These are phyloP conservation scores for Podospora conica DNA, from an alignment of 495 filamentous ascomycete species.

Conservation along the genomic window DNA sequence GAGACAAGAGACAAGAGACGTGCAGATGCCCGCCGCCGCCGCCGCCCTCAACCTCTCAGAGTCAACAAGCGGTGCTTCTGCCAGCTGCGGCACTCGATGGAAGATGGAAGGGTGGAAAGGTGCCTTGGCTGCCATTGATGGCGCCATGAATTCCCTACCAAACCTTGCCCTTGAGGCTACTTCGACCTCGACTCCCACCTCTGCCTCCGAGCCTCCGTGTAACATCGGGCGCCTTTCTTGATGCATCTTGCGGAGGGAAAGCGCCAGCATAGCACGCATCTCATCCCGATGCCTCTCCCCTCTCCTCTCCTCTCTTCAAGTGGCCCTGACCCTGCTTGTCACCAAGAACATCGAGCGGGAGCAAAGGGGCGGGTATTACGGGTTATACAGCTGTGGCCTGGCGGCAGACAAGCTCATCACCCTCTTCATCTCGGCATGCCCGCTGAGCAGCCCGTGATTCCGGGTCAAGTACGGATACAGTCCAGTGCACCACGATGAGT, in stretches of 20 bases:
- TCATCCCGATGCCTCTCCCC: neutral
- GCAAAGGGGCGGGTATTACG: neutral
- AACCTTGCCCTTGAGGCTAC: neutral
- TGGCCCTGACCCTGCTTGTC: neutral
- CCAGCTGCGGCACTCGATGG: neutral
- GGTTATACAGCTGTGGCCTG: neutral
- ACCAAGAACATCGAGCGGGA: neutral
- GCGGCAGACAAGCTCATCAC: neutral
- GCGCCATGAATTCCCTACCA: no score
- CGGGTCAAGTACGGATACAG: neutral
- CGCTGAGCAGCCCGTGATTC: neutral
- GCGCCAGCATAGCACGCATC: neutral
- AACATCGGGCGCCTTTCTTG: constrained; percentile 17
- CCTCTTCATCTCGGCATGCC: neutral
- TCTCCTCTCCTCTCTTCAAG: neutral
- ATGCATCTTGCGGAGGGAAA: neutral
- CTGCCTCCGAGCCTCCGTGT: constrained; percentile 24
- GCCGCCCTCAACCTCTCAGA: neutral
- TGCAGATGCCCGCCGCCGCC: neutral
- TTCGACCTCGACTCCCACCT: neutral
- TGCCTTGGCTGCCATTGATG: constrained; percentile 6
- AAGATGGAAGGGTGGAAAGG: constrained; percentile 1
- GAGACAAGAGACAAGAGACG: neutral
- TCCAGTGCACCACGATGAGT: neutral
- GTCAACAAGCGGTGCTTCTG: neutral